A percentile compares a stretch with the other conserved stretches of the same genome.
Evolutionary conservation across 1,139 yeast species (phyloP).

Genomic region (Geotrichum macrosporum): DNA sequence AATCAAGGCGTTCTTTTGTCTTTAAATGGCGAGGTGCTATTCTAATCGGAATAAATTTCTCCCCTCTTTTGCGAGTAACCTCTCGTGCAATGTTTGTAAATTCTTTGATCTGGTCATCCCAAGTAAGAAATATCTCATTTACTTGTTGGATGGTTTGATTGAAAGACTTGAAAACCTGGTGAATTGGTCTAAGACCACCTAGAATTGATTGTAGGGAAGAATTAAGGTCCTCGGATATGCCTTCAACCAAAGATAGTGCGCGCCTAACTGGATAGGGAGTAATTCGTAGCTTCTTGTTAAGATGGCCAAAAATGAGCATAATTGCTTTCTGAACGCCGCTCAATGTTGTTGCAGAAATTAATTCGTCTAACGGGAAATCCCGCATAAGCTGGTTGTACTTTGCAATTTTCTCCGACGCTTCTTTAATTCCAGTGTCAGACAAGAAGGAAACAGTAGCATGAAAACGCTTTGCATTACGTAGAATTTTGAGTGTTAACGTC

Average conservation of each 20-base stretch:
- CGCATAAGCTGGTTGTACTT: constrained; percentile 59
- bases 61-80: constrained; percentile 66
- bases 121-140: constrained; percentile 39
- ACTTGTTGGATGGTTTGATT: constrained; percentile 29
- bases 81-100: constrained; percentile 67
- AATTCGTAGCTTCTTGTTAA: constrained; percentile 55
- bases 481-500: constrained; percentile 54
- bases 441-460: constrained; percentile 71
- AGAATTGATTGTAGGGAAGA: constrained; percentile 34
- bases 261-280: constrained; percentile 63
- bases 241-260: constrained; percentile 60
- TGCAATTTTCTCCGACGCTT: constrained; percentile 50
- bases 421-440: constrained; percentile 66
- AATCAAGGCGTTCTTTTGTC: constrained; percentile 47
- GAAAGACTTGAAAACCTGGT: constrained; percentile 40
- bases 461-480: constrained; percentile 70
- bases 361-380: constrained; percentile 65
- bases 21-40: constrained; percentile 48
- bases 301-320: constrained; percentile 52
- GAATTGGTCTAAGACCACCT: constrained; percentile 38
- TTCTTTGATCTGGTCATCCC: constrained; percentile 53
- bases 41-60: constrained; percentile 63
- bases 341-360: constrained; percentile 49
- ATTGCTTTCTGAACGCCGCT: constrained; percentile 47
- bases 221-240: constrained; percentile 49